Base-by-base conservation (phyloP, 2,329 filamentous ascomycete species). In the Zasmidium cellare region DNA sequence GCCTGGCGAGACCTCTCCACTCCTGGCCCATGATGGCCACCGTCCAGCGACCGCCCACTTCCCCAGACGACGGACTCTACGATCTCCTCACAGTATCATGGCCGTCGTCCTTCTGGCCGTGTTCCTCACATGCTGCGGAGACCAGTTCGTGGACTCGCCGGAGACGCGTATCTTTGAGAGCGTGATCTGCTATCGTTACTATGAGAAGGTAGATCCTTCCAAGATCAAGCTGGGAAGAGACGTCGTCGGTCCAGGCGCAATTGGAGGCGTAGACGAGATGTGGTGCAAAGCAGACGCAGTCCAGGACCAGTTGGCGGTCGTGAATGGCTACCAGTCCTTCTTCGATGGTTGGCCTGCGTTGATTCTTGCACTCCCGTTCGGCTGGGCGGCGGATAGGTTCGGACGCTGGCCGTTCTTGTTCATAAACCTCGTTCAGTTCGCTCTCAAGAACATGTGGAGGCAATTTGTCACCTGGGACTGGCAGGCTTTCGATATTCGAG, bases 161-260 rank as follows among this genome's bases (percentile, higher is more conserved):
- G 67, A 72, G 46, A 80, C 77, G 51, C 78, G 80, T 53, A 76
- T 85, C 51, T 76, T 81, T 62, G 83, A 86, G 66, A 75, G 77
- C 52, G 77, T 84, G 47, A 77, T 84, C 46, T 86, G 84, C 68
- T 78, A 79, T 22, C 65, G 74, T 16, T 75, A 79, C 59, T 81
- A 79, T 61, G 77, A 79, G 3, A 71, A 76, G 1, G 69, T 76
- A 46, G 64, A 73, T 22, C 68, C 76, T 0, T 63, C 62, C 28
- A 64, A 70, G 47, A 51, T 73, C 7, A 61, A 47, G 53, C 53
- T 69, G 5, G 65, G 62, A 16, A 59, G 69, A 53, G 60, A 56
- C 7, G 57, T 53, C 22, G 64, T 71, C 9, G 66, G 68, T 7
- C 69, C 71, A 59, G 46, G 65, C 52, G 71, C 71, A 1, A 66